phyloP scores from a whole-genome alignment of 169 alveolate genomes.

The Ichthyophthirius multifiliis region DNA sequence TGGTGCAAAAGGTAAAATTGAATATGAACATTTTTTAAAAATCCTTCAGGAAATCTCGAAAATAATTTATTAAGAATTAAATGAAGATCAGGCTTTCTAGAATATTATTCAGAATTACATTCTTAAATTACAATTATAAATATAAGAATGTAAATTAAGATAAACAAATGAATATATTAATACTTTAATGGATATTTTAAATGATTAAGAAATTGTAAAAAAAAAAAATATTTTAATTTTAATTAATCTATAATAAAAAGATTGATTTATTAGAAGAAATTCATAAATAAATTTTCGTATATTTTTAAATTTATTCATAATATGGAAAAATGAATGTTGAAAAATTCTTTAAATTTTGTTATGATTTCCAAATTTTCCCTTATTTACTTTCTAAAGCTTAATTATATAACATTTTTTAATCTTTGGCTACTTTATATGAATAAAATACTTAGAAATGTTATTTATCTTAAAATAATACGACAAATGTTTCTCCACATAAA shows the following conservation, averaged over 20 bases:
- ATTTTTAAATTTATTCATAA: not conserved
- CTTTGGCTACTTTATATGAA: not conserved
- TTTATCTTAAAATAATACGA: not conserved
- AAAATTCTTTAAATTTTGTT: not conserved
- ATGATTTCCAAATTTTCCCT: not conserved
- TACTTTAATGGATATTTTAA: not conserved
- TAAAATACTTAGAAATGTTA: too few relatives aligned
- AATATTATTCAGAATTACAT: not conserved
- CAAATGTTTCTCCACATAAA: not conserved
- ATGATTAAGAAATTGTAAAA: not conserved
- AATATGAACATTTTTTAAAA: conserved; percentile 1
- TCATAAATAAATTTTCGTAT: not conserved
- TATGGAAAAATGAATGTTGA: not conserved
- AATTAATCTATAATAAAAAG: not conserved
- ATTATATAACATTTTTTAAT: not conserved
- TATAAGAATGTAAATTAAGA: not conserved
- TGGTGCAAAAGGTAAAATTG: not conserved
- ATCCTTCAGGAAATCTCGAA: not conserved
- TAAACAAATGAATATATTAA: not conserved
- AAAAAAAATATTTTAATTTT: not conserved
- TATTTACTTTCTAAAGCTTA: not conserved
- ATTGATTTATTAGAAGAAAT: not conserved
- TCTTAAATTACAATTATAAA: not conserved
- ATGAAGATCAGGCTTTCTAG: not conserved
- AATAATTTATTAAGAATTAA: not conserved